Evolutionary conservation across 2,329 filamentous ascomycete genomes (phyloP), one percentile per base, ranked within the genome.

Genomic region (Rhynchosporium secalis): DNA sequence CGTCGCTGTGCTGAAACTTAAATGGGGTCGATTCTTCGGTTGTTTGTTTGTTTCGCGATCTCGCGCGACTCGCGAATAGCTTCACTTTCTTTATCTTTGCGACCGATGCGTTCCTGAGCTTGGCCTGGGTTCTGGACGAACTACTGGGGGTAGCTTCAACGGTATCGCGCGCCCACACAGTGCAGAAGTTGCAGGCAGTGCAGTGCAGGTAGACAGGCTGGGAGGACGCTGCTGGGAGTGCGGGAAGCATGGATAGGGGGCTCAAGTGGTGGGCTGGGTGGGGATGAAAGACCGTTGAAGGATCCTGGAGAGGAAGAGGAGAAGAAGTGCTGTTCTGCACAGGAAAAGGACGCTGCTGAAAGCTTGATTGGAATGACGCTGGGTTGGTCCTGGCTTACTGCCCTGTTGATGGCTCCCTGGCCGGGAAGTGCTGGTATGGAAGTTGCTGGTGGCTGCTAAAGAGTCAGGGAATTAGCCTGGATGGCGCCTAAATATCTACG

Each of bases 181-280:
- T 40, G 60, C 54, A 43, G 52, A 26, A 46, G 45, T 57, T 46
- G 29, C 38, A 28, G 33, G 56, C 43, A 48, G 52, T 20, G 52
- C 15, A 10, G 36, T 8, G 36, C 29, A 10, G 46, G 28, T 20
- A 48, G 52, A 55, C 26, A 56, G n/a, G 20, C 38, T 46, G 45
- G 43, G 40, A 47, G 46, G n/a, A 7, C 29, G 41, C 41, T 55
- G 45, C 56, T 62, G 62, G 55, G 43, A 58, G 59, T 59, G 65
- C 66, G 66, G 67, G 65, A 63, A 62, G 63, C 68, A 69, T 67
- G 69, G 69, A 66, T 70, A 67, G 49, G 65, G 65, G 65, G 46
- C 59, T 57, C 48, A 54, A 48, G 58, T 6, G 33, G 45, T 8
- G 4, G n/a, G 45, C 3, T 7, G 45, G 45, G 20, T 8, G 45